Conservation (phyloP, 1,284 basidiomycete species). For the Ceratobasidium sp. region DNA sequence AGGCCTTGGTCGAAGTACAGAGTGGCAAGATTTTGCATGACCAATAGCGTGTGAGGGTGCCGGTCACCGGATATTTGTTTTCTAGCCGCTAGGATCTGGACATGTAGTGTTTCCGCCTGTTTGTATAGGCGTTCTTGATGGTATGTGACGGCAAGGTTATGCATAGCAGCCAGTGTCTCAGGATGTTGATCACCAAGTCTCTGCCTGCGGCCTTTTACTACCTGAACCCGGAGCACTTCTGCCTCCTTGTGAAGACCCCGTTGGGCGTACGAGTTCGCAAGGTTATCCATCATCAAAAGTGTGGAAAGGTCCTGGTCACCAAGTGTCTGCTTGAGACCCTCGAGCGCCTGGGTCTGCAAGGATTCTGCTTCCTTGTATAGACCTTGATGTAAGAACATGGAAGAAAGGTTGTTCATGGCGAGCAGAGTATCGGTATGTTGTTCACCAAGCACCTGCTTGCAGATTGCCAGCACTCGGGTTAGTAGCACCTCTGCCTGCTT, state of each 20-base stretch:
- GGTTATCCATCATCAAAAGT: not conserved
- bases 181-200: not conserved
- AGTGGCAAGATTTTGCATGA: not conserved
- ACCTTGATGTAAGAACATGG: not conserved
- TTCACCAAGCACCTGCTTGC: not conserved
- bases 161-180: not conserved
- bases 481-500: not conserved
- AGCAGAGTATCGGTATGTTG: not conserved
- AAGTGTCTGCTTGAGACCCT: not conserved
- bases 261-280: not conserved
- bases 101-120: not conserved
- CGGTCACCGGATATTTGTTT: not conserved
- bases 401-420: not conserved
- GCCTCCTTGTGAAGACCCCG: not conserved
- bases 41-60: not conserved
- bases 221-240: not conserved
- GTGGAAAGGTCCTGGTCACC: not conserved
- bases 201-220: not conserved
- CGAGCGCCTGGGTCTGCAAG: not conserved
- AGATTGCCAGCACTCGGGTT: not conserved
- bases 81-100: not conserved
- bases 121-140: not conserved
- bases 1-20: not conserved
- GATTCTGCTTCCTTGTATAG: not conserved
- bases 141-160: not conserved